These are phyloP conservation scores for Alternaria rosae DNA, from an alignment of 2,329 filamentous ascomycete genomes.

Conservation along the genomic window DNA sequence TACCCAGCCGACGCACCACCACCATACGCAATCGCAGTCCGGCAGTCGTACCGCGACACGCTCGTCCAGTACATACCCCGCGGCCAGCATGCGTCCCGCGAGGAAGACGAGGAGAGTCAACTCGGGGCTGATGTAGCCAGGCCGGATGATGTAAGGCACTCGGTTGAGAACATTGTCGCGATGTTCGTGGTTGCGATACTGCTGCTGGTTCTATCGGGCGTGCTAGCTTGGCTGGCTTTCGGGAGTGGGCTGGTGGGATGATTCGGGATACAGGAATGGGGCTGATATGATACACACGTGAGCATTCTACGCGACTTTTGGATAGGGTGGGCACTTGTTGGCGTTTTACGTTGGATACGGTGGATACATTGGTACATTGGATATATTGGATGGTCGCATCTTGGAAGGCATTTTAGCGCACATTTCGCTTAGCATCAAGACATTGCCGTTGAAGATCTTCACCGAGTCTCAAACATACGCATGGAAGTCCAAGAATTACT, in stretches of 20 bases:
- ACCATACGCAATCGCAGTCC: slow-evolving; percentile 34
- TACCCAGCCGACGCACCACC: slow-evolving; percentile 40
- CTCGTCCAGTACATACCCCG: slow-evolving; percentile 31
- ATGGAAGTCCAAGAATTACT: neutral
- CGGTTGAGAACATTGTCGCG: slow-evolving; percentile 35
- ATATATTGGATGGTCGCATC: neutral
- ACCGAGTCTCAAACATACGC: neutral
- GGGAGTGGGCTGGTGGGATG: slow-evolving; percentile 10
- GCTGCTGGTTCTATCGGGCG: slow-evolving; percentile 28
- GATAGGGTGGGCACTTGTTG: neutral
- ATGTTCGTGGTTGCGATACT: slow-evolving; percentile 32
- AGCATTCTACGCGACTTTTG: neutral
- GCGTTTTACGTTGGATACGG: neutral
- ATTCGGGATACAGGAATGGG: neutral
- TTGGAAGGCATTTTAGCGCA: neutral
- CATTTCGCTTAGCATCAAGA: neutral
- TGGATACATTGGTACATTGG: neutral
- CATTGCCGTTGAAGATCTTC: neutral
- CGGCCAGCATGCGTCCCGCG: neutral
- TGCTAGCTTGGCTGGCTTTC: slow-evolving; percentile 28
- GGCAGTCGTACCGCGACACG: slow-evolving; percentile 36
- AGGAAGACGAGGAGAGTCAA: slow-evolving; percentile 19
- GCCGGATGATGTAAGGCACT: slow-evolving; percentile 34
- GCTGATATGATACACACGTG: neutral
- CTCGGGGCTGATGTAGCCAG: slow-evolving; percentile 14